Conservation (phyloP, 2,329 filamentous ascomycete genomes). For the Claviceps sp. region DNA sequence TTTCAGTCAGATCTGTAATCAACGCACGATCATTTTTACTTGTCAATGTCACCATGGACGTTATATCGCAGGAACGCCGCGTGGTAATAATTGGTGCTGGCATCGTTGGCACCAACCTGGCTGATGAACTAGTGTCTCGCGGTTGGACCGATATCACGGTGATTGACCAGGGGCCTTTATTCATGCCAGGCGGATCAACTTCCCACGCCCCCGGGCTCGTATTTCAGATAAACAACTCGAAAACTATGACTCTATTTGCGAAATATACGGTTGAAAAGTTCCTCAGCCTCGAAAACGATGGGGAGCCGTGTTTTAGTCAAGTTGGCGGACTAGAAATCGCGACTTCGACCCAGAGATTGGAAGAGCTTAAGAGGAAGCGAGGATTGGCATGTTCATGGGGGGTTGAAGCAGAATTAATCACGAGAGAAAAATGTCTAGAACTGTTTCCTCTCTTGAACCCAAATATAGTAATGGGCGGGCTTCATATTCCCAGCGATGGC, state of each 20-base stretch:
- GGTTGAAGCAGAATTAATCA: slow-evolving; percentile 39
- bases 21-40: too few relatives aligned
- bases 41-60: slow-evolving; percentile 8
- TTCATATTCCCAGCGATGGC: slow-evolving; percentile 48
- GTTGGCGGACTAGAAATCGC: slow-evolving; percentile 50
- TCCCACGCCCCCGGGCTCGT: slow-evolving; percentile 52
- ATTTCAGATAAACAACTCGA: slow-evolving; percentile 47
- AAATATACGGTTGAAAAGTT: slow-evolving; percentile 50
- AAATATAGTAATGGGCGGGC: slow-evolving; percentile 40
- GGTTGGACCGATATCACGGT: slow-evolving; percentile 53
- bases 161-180: slow-evolving; percentile 48
- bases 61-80: slow-evolving; percentile 22
- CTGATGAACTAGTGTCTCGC: slow-evolving; percentile 47
- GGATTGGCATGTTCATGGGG: slow-evolving; percentile 50
- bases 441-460: slow-evolving; percentile 42
- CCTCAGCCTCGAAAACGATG: slow-evolving; percentile 29
- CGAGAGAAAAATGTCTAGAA: slow-evolving; percentile 35
- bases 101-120: slow-evolving; percentile 50
- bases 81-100: slow-evolving; percentile 51
- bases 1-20: too few relatives aligned
- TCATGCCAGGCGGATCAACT: slow-evolving; percentile 51
- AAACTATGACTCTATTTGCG: slow-evolving; percentile 44
- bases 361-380: slow-evolving; percentile 49
- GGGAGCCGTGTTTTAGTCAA: slow-evolving; percentile 42
- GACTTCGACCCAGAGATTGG: slow-evolving; percentile 42